Percentiles rank a stretch among this genome's conserved stretches.
phyloP scores from a whole-genome alignment of 1,284 basidiomycete genomes.

The Malassezia equina region DNA sequence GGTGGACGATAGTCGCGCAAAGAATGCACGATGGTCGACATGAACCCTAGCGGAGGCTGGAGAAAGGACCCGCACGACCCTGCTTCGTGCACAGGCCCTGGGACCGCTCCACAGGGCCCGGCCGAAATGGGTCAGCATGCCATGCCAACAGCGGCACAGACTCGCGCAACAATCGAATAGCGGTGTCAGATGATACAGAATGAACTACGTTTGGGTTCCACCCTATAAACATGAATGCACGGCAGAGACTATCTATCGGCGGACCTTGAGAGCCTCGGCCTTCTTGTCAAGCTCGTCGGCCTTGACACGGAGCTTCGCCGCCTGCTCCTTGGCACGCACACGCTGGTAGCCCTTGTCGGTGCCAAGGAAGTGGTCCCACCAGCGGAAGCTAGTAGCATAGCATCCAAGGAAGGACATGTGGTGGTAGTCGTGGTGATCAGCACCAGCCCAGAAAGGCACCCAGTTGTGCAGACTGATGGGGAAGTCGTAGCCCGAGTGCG shows the following conservation, averaged over 20 bases:
- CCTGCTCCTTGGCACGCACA: slow-evolving; percentile 35
- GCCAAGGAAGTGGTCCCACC: slow-evolving; percentile 45
- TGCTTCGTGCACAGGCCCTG: neutral
- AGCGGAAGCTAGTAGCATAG: slow-evolving; percentile 45
- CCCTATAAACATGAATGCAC: neutral
- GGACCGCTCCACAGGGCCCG: neutral
- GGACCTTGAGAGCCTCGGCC: neutral
- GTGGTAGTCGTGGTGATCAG: slow-evolving; percentile 73
- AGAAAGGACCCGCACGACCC: neutral
- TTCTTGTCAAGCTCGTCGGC: slow-evolving; percentile 3
- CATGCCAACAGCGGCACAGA: neutral
- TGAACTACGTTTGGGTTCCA: neutral
- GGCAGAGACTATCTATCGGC: neutral
- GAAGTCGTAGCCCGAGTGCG: slow-evolving; percentile 80
- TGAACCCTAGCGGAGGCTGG: slow-evolving; percentile 4
- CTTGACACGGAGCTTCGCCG: slow-evolving; percentile 1
- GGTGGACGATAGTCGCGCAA: slow-evolving; percentile 45
- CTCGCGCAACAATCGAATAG: neutral
- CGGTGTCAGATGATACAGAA: neutral
- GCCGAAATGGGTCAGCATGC: neutral
- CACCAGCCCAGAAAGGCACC: slow-evolving; percentile 94
- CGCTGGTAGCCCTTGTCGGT: slow-evolving; percentile 44
- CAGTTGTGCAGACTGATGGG: slow-evolving; percentile 78
- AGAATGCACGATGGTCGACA: slow-evolving; percentile 47
- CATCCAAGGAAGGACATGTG: slow-evolving; percentile 44